Base-by-base conservation (phyloP, 352 stramenopile genomes). In the Globisporangium carolinianum region DNA sequence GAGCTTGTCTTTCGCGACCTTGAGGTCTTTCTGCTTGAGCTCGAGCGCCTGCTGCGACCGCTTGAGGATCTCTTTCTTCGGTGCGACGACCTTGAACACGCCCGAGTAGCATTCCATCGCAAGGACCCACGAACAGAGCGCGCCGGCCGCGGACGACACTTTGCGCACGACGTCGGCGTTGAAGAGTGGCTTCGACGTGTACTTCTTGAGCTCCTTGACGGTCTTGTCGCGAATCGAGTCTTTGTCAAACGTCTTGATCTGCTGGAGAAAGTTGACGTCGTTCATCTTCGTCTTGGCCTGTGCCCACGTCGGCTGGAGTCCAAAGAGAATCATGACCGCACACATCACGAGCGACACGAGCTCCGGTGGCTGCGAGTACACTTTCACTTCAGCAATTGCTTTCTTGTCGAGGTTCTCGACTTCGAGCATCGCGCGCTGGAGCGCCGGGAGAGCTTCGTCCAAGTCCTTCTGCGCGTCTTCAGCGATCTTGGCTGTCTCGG, bases 191-290 rank as follows among this genome's bases (percentile, higher is more conserved):
- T 93, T 93, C 3, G 79, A 84, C 9, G 83, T 96, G 72, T 95
- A 98, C 68, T 98, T 97, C 59, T 98, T 97, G 11, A 98, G 71
- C 58, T 97, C 97, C 15, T 86, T 92, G 18, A 98, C 89, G 0
- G 91, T 94, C 58, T 96, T 96, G 58, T 93, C 88, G 11, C 80
- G 86, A 37, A 98, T 96, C 37, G 94, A 95, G 59, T 98, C 94
- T 60, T 98, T 98, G 76, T 98, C 95, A 56, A 97, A 98, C 9
- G 71, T 86, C 60, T 98, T 98, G 56, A 98, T 94, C 60, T 98
- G 87, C 50, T 91, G 70, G 5, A 98, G 61, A 57, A 98, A 98
- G 55, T 94, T 94, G 37, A 95, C 74, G 57, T 98, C 94, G 53
- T 91, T 95, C 70, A 98, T 93, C 55, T 97, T 95, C 24, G 81